Evolutionary conservation across 768 basidiomycete genomes (phyloP).

Genomic region (Boletales sp.): DNA sequence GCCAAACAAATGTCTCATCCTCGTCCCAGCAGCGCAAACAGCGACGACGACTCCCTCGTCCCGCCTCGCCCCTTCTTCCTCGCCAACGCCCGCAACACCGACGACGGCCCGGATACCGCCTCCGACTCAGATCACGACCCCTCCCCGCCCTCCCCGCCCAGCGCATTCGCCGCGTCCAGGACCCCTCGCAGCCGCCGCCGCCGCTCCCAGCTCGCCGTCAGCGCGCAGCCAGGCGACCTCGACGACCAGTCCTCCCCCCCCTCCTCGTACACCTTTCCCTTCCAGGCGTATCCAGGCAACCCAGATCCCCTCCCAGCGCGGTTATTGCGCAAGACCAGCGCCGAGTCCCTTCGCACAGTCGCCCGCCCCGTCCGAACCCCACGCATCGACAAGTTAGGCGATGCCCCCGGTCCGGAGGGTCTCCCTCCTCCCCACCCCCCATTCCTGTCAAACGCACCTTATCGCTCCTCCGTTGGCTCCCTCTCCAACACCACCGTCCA

Average conservation of each 20-base stretch:
- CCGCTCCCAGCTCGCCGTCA: constrained; percentile 24
- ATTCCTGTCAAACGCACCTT: constrained; percentile 41
- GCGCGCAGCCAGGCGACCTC: constrained; percentile 13
- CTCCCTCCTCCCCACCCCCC: constrained; percentile 46
- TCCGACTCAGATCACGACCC: constrained; percentile 30
- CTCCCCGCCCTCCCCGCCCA: constrained; percentile 12
- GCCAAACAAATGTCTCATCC: too few species aligned
- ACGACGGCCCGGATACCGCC: constrained; percentile 23
- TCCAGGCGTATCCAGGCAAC: constrained; percentile 63
- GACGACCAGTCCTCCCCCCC: constrained; percentile 34
- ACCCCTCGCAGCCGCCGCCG: constrained; percentile 20
- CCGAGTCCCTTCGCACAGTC: constrained; percentile 34
- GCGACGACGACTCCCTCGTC: background rate
- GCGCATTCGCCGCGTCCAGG: constrained; percentile 13
- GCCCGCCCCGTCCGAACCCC: constrained; percentile 13
- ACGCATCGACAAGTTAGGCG: constrained; percentile 17
- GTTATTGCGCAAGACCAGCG: constrained; percentile 43
- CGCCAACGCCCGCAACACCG: constrained; percentile 14
- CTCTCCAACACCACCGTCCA: constrained; percentile 25
- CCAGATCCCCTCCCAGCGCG: constrained; percentile 53
- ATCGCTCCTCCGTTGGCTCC: constrained; percentile 30
- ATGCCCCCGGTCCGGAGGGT: constrained; percentile 15
- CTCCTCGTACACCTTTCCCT: constrained; percentile 44
- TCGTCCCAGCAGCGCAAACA: too few species aligned
- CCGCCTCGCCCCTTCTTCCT: constrained; percentile 40